Base-by-base conservation (phyloP, 768 basidiomycete genomes). In the Cytidiella melzeri region DNA sequence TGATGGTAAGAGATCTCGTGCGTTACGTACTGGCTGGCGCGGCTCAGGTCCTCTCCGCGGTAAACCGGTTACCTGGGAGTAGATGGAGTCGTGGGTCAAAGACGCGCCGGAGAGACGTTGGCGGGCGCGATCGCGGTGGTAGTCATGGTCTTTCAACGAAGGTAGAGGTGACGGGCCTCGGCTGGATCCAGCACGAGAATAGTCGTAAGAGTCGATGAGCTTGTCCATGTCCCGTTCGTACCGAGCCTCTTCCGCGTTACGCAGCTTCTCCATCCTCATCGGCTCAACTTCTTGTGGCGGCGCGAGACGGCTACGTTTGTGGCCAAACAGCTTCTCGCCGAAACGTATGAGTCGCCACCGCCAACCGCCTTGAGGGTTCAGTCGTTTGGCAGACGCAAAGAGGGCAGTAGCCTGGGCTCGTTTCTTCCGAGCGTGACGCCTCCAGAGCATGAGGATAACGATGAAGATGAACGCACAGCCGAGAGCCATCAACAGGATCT, bases 401-500 rank as follows among this genome's bases (percentile, higher is more conserved):
- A 64, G 66, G 10, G 75, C 78, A 1, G 89, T 91, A 34, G 69
- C 70, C 61, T 86, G 75, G 15, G 79, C 80, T 26, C 87, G 80
- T 58, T 77, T 74, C 61, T 82, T 83, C 62, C 80, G 79, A 36
- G 80, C 81, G 43, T 76, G 80, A 15, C 84, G 74, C 20, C 89
- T 79, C 79, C 83, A 90, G 55, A 73, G 75, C 70, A 79, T 74
- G 52, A 91, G 60, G 52, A 88, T 64, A 41, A 77, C 63, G 37
- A 89, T 49, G 61, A 88, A 81, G 65, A 91, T 82, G 66, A 91
- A 86, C 13, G 83, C 82, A 60, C 84, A 85, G 9, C 89, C 87
- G 30, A 90, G 76, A 0, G 82, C 72, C 85, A 91, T 91, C 48
- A 91, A 76, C 48, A 91, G 69, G 56, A 91, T 89, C 68, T 92